Conservation (phyloP, 1,284 basidiomycete genomes). For the Rhodotorula sp. region DNA sequence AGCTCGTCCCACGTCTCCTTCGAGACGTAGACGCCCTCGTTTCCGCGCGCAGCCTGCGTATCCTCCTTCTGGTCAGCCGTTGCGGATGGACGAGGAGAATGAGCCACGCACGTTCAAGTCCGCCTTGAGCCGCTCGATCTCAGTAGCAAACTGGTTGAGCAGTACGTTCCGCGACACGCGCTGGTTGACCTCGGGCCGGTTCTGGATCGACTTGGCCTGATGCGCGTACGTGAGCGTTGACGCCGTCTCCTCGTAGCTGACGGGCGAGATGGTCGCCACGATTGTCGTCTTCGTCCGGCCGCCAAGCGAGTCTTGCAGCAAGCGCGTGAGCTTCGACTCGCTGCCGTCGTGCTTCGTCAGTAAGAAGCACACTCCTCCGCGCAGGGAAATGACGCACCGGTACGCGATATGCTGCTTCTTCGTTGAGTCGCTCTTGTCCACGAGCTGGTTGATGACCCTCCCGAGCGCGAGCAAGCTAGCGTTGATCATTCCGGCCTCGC, state of each 20-base stretch:
- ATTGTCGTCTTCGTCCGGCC: constrained; percentile 98
- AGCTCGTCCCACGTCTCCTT: constrained; percentile 86
- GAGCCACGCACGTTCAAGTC: constrained; percentile 64
- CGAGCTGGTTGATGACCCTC: constrained; percentile 93
- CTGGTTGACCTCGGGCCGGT: constrained; percentile 93
- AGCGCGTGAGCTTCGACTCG: constrained; percentile 84
- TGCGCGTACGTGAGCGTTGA: constrained; percentile 98
- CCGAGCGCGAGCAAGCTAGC: constrained; percentile 95
- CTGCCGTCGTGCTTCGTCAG: constrained; percentile 27
- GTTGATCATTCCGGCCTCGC: constrained; percentile 99
- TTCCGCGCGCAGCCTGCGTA: constrained; percentile 73
- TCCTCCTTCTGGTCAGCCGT: not conserved
- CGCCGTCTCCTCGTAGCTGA: constrained; percentile 95
- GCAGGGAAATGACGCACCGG: constrained; percentile 59
- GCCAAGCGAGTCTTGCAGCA: constrained; percentile 98
- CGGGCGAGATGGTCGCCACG: constrained; percentile 92
- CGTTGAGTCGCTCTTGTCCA: constrained; percentile 63
- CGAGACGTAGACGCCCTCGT: constrained; percentile 91
- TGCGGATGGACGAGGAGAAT: not conserved
- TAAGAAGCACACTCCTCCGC: not conserved
- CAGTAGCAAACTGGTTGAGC: constrained; percentile 91
- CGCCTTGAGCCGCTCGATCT: constrained; percentile 90
- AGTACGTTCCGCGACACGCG: constrained; percentile 90
- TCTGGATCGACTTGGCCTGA: constrained; percentile 92
- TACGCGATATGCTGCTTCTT: constrained; percentile 73